Evolutionary conservation across 2,329 filamentous ascomycete species (phyloP).

Genomic region (Dactylellina cionopaga): DNA sequence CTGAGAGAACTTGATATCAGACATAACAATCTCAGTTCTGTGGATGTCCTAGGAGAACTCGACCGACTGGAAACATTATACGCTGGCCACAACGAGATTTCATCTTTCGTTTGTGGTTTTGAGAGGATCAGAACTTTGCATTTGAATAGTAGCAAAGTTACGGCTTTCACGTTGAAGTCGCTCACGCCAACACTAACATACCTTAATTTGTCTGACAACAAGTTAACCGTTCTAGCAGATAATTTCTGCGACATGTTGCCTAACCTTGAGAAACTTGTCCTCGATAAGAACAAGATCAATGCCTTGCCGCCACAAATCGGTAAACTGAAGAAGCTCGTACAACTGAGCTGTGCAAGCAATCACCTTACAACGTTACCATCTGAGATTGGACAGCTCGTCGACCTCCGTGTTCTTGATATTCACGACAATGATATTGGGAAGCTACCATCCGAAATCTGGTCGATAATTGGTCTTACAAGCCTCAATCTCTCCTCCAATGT

Average conservation of each 20-base stretch:
- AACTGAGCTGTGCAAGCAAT: conserved; percentile 94
- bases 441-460: conserved; percentile 94
- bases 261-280: conserved; percentile 83
- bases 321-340: conserved; percentile 81
- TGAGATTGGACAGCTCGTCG: conserved; percentile 86
- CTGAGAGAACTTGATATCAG: conserved; percentile 92
- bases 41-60: conserved; percentile 84
- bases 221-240: conserved; percentile 86
- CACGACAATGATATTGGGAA: conserved; percentile 92
- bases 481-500: conserved; percentile 97
- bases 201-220: conserved; percentile 89
- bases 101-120: conserved; percentile 89
- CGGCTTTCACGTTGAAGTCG: conserved; percentile 84
- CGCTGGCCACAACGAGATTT: conserved; percentile 91
- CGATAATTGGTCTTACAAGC: conserved; percentile 86
- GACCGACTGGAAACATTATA: conserved; percentile 88
- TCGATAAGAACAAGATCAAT: conserved; percentile 96
- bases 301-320: conserved; percentile 87
- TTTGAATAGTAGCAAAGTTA: conserved; percentile 93
- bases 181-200: conserved; percentile 83
- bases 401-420: conserved; percentile 86
- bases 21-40: conserved; percentile 88
- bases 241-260: conserved; percentile 86
- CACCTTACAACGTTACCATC: conserved; percentile 82
- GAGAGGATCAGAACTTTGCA: conserved; percentile 83